These are phyloP conservation scores for Eremochloa ophiuroides DNA, from an alignment of 176 grass and related monocot genomes.

Conservation along the genomic window DNA sequence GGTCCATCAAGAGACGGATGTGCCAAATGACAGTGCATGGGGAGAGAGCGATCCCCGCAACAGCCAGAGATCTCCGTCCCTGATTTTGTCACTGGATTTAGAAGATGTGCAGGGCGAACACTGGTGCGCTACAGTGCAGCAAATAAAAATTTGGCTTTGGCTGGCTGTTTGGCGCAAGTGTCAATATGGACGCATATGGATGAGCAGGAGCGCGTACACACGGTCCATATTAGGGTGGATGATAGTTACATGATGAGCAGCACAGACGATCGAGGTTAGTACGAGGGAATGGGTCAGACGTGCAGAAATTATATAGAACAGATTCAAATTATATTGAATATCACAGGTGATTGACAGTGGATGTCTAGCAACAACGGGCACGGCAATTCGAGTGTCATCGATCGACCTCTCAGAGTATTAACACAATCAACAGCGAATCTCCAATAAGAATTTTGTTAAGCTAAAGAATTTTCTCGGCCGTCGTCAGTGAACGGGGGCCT, in stretches of 20 bases:
- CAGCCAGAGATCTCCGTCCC: neutral
- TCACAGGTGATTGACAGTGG: neutral
- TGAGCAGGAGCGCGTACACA: neutral
- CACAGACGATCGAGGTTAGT: neutral
- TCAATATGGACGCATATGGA: neutral
- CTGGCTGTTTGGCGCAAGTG: neutral
- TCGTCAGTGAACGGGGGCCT: neutral
- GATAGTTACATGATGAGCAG: neutral
- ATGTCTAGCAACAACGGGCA: neutral
- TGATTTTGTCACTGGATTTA: neutral
- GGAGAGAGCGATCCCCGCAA: neutral
- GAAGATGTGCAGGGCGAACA: neutral
- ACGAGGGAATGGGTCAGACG: neutral
- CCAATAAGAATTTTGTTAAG: neutral
- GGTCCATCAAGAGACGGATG: neutral
- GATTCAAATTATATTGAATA: neutral
- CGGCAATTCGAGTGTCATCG: neutral
- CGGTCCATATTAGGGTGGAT: neutral
- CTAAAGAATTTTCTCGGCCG: neutral
- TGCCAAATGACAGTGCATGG: constrained; percentile 22
- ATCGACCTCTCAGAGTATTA: neutral
- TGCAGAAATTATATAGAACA: neutral
- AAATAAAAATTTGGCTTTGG: neutral
- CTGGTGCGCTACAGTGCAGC: neutral
- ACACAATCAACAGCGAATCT: neutral